These are phyloP conservation scores for Tolypocladium amazonense DNA, from an alignment of 2,329 filamentous ascomycete species.

Conservation along the genomic window DNA sequence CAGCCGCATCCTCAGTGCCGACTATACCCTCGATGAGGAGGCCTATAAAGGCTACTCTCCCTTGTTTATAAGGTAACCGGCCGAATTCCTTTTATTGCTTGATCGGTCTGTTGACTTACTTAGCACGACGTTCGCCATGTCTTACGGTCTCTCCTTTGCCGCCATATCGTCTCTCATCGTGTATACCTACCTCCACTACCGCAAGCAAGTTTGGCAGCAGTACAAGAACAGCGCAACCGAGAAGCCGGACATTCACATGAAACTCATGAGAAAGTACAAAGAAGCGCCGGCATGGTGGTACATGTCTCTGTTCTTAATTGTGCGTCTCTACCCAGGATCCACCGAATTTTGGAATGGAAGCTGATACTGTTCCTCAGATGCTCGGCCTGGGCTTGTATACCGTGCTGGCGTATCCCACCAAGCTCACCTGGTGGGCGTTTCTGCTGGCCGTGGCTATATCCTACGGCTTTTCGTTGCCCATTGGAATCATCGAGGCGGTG, in stretches of 20 bases:
- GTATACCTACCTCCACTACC: slow-evolving; percentile 56
- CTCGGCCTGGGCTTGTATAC: slow-evolving; percentile 42
- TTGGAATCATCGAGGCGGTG: slow-evolving; percentile 58
- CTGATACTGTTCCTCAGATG: slow-evolving; percentile 26
- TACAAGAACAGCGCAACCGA: slow-evolving; percentile 48
- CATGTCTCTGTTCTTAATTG: slow-evolving; percentile 42
- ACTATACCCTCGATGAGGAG: slow-evolving; percentile 50
- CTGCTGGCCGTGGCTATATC: slow-evolving; percentile 55
- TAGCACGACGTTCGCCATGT: slow-evolving; percentile 60
- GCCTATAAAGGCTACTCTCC: slow-evolving; percentile 60
- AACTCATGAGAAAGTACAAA: slow-evolving; percentile 50
- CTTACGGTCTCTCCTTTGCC: slow-evolving; percentile 64
- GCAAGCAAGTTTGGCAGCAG: slow-evolving; percentile 54
- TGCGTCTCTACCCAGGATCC: slow-evolving; percentile 19
- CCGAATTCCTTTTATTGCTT: neutral
- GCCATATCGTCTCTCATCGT: slow-evolving; percentile 59
- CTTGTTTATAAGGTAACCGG: slow-evolving; percentile 46
- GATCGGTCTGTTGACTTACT: neutral
- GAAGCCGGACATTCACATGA: slow-evolving; percentile 54
- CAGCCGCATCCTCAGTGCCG: slow-evolving; percentile 46
- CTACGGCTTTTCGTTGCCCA: slow-evolving; percentile 52
- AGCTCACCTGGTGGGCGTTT: slow-evolving; percentile 64
- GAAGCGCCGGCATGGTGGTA: slow-evolving; percentile 58
- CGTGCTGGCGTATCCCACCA: slow-evolving; percentile 51
- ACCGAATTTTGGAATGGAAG: neutral